These are phyloP conservation scores for Suhomyces kilbournensis DNA, from an alignment of 805 yeast genomes.

Conservation along the genomic window DNA sequence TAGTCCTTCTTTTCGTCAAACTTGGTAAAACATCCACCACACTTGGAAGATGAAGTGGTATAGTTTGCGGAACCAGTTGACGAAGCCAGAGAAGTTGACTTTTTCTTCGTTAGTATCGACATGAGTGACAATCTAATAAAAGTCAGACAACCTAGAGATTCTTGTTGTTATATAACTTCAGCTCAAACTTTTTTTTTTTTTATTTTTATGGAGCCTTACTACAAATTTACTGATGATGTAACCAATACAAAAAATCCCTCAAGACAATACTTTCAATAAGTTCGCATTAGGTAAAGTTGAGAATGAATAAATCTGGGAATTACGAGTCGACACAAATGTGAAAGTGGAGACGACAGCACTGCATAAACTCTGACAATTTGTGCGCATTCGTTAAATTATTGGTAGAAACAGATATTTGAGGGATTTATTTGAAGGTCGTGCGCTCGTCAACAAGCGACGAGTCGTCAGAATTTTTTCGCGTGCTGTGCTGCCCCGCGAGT, in stretches of 20 bases:
- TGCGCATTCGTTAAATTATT: not conserved
- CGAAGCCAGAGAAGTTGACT: conserved; percentile 5
- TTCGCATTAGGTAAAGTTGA: not conserved
- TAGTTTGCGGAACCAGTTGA: conserved; percentile 1
- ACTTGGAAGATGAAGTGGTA: conserved; percentile 2
- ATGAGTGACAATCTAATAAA: not conserved
- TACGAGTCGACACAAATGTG: not conserved
- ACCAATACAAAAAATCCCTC: conserved; percentile 8
- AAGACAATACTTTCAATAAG: not conserved
- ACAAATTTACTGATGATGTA: conserved; percentile 2
- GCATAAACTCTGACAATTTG: not conserved
- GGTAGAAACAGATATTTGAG: not conserved
- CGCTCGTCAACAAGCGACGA: not conserved
- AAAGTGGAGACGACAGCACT: not conserved
- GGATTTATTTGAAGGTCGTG: not conserved
- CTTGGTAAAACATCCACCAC: conserved; percentile 15
- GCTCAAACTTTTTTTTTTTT: not conserved
- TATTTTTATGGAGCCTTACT: not conserved
- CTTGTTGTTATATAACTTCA: not conserved
- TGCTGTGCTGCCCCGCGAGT: not conserved
- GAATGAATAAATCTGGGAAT: not conserved
- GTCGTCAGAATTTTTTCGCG: not conserved
- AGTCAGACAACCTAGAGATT: not conserved
- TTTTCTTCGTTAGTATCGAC: conserved; percentile 7
- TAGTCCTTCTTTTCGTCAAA: conserved; percentile 48